Conservation (phyloP, 2,329 filamentous ascomycete genomes). For the Colletotrichum scovillei region DNA sequence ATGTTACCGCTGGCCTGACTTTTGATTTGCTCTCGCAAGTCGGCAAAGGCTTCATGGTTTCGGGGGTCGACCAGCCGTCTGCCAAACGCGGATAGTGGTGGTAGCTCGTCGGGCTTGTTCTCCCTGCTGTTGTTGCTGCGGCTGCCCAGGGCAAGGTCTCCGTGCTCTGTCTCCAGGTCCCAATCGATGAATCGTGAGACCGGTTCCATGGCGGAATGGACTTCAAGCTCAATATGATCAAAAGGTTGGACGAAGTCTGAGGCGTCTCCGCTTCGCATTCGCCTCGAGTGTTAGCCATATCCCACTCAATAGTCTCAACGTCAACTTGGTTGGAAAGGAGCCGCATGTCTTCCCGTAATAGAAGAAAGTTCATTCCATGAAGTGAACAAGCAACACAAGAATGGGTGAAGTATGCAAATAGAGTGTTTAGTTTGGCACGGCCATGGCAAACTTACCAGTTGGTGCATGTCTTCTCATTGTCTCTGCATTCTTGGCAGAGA, state of each 20-base stretch:
- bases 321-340: background rate
- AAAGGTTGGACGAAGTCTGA: constrained; percentile 20
- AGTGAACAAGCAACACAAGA: background rate
- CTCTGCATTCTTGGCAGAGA: constrained; percentile 11
- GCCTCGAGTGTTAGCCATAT: background rate
- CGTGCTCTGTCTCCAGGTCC: constrained; percentile 8
- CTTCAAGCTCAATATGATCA: constrained; percentile 6
- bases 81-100: constrained; percentile 1
- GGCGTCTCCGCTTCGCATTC: background rate
- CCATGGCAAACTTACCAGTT: background rate
- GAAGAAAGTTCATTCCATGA: background rate
- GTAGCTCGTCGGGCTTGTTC: background rate
- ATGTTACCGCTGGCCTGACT: background rate
- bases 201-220: background rate
- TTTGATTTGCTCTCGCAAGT: background rate
- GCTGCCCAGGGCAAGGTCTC: background rate
- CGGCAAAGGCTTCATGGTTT: background rate
- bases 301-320: background rate
- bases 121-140: background rate
- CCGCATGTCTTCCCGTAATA: background rate
- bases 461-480: background rate
- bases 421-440: background rate
- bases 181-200: background rate
- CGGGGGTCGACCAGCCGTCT: background rate
- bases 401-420: background rate